Evolutionary conservation across 2,329 filamentous ascomycete species (phyloP), one percentile per base, ranked within the genome.

Genomic region (Aureobasidium vineae): DNA sequence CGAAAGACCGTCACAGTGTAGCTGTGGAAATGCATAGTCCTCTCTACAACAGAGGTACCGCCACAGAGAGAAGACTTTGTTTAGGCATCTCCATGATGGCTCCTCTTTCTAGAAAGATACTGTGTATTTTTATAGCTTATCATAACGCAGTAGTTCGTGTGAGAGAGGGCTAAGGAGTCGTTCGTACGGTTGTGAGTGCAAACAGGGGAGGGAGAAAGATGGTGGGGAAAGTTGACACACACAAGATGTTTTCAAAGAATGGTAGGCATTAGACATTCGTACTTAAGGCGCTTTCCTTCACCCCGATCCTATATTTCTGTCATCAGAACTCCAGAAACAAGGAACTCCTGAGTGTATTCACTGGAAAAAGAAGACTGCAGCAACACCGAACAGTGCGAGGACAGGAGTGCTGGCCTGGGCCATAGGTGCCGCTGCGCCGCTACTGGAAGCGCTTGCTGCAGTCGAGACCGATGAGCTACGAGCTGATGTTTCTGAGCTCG

Each of bases 341-440:
- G 56, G 63, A 68, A 56, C 6, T 21, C 50, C 11, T 11, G 26
- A 26, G 5, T 38, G 31, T n/a, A n/a, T 36, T 36, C 59, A 59
- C 49, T 67, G 57, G 31, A 59, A 73, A 73, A 77, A 79, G 54
- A 75, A 75, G 66, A 80, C 74, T 40, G 77, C 79, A 65, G 76
- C 79, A 23, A 77, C 72, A 61, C 75, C 78, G 65, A 79, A 74
- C 66, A 79, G 71, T 67, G 79, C 73, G 61, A 80, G 71, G 41
- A 78, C 75, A 45, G 80, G 57, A 21, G 76, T 76, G 72, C 75
- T 77, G 26, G 66, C 63, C n/a, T 63, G 56, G 63, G 73, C 70
- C 54, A 73, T 70, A 40, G 69, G 59, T 41, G 64, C 54, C 26
- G 64, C 53, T 15, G 64, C 53, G 26, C 54, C 54, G 19, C 54